Evolutionary conservation across 2,329 filamentous ascomycete genomes (phyloP), one percentile per base, ranked within the genome.

Genomic region (Aureobasidium sp.): DNA sequence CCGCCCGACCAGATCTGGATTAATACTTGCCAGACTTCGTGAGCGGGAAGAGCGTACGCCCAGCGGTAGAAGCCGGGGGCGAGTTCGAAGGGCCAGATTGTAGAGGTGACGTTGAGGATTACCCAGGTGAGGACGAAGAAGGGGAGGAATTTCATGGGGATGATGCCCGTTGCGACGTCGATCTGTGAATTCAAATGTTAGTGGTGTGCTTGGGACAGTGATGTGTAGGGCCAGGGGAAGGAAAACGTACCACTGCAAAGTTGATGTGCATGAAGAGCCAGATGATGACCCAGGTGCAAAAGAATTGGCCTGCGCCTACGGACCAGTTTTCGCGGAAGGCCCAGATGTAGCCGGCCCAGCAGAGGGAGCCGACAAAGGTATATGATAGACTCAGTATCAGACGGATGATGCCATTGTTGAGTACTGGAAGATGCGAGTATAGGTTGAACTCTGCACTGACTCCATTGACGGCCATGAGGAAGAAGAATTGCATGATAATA

Each of bases 401-500:
- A 20, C 78, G 75, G 27, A 76, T 64, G 7, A 73, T 56, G 15
- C 69, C 71, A 62, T 72, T 75, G 31, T 68, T 70, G 27, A 47
- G 62, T 2, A 73, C 67, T 22, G 67, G 51, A 11, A 77, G 51
- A 17, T 65, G 55, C n/a, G 62, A 65, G 68, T 75, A 78, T 20
- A 79, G 67, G 6, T 73, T 69, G 64, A 75, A 76, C 48, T 73
- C 67, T 3, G 61, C 64, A 47, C 72, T 74, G n/a, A 80, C 69
- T 15, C 76, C 77, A 66, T 81, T 81, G 63, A 80, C 66, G 47
- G 72, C 74, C 31, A 76, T 72, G 14, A 80, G 68, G 65, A 75
- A 81, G 71, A 80, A 80, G 70, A 81, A 81, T 64, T 80, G 75
- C 61, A 77, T 75, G 37, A 81, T 74, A 12, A 80, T 67, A n/a